Evolutionary conservation across 2,329 filamentous ascomycete genomes (phyloP).

Genomic region (Emmonsiellopsis sp.): DNA sequence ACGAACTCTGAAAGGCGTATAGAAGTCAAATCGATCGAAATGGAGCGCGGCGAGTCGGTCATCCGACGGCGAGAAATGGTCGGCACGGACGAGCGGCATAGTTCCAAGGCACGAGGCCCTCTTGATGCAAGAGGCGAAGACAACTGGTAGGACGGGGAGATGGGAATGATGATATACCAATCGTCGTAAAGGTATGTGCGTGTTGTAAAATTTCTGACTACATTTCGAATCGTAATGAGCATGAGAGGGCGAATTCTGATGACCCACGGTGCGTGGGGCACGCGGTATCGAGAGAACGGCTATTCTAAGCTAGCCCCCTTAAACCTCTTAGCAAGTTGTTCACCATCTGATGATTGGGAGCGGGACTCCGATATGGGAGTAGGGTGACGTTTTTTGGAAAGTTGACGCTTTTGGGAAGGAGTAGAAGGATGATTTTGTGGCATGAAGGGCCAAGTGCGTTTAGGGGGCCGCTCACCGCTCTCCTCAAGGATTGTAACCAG

Average conservation of each 20-base stretch:
- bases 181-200: not conserved
- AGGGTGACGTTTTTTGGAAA: constrained; percentile 5
- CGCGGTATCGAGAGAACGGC: constrained; percentile 10
- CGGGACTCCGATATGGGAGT: constrained; percentile 15
- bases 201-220: not conserved
- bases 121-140: no score
- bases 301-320: constrained; percentile 51
- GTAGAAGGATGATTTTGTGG: constrained; percentile 28
- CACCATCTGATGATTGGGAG: constrained; percentile 39
- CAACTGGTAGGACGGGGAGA: no score
- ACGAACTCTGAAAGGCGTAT: no score
- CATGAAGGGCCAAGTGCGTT: constrained; percentile 45
- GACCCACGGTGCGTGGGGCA: not conserved
- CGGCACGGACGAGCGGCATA: no score
- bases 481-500: constrained; percentile 87
- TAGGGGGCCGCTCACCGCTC: constrained; percentile 92
- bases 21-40: no score
- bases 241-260: not conserved
- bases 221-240: not conserved
- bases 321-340: constrained; percentile 55
- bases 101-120: no score
- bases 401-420: constrained; percentile 5
- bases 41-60: no score
- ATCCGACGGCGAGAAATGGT: no score
- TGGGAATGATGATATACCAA: no score